Base-by-base conservation (phyloP, 768 basidiomycete genomes). In the Daedaleopsis nitida region DNA sequence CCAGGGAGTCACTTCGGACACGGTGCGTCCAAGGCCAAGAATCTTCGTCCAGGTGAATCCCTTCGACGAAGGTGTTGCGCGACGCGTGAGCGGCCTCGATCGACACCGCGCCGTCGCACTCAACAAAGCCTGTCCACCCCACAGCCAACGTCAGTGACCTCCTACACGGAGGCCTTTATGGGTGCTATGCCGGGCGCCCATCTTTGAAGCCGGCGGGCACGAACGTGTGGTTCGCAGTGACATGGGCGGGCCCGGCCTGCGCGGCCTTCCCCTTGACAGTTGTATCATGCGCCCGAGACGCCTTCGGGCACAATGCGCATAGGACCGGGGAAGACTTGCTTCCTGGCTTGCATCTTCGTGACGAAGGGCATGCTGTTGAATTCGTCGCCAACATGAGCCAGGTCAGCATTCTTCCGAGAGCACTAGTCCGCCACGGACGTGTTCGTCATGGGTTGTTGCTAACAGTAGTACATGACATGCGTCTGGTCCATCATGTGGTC, bases 391-490 rank as follows among this genome's bases (percentile, higher is more conserved):
- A 27, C 3, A 49, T 38, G 37, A 38, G 14, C 11, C 5, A 12
- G 17, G 13, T n/a, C n/a, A n/a, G n/a, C n/a, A n/a, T n/a, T n/a
- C n/a, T n/a, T n/a, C n/a, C n/a, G n/a, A n/a, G n/a, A n/a, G n/a
- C n/a, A n/a, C n/a, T n/a, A n/a, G n/a, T n/a, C n/a, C n/a, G n/a
- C n/a, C n/a, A 72, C 80, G 44, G 55, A 83, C 80, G 82, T 81
- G 70, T 89, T 83, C 17, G 80, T 77, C 82, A 84, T 84, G 5
- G 87, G 86, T 66, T 87, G 86, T 61, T 91, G 88, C 85, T 87
- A 88, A 71, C 89, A 88, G 63, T 79, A 83, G 61, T 86, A 88
- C 56, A 81, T 81, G 58, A 85, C 68, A 72, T 84, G 86, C n/a
- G 86, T 86, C 69, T 88, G 87, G 67, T 86, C 85, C 84, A 89